These are phyloP conservation scores for Dionaea muscipula DNA, from an alignment of 179 eudicot genomes.

Conservation along the genomic window DNA sequence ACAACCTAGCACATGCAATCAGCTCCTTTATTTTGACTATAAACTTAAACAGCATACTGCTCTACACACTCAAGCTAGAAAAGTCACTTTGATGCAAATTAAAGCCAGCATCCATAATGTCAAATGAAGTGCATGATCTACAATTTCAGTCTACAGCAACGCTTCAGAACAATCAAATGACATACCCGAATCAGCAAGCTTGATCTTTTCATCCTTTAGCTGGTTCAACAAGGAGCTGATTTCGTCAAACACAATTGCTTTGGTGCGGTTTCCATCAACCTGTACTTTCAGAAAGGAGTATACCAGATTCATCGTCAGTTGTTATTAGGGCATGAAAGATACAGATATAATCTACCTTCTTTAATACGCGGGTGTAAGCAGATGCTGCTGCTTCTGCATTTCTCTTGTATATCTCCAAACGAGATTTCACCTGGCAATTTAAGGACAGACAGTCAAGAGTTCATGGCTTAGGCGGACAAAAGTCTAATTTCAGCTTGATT, in stretches of 20 bases:
- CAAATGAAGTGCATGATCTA: background rate
- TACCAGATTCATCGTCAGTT: constrained; percentile 3
- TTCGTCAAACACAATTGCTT: constrained; percentile 57
- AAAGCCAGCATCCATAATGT: background rate
- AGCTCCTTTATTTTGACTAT: too few relatives aligned
- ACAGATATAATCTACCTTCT: constrained; percentile 35
- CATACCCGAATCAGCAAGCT: constrained; percentile 33
- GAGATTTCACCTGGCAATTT: constrained; percentile 55
- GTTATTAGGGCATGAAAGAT: background rate
- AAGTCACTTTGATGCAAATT: background rate
- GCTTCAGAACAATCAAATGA: background rate
- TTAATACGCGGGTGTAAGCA: constrained; percentile 43
- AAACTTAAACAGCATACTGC: too few relatives aligned
- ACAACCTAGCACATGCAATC: too few relatives aligned
- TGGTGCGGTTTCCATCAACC: constrained; percentile 82
- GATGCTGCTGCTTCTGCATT: constrained; percentile 63
- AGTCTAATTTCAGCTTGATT: too few relatives aligned
- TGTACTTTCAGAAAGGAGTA: constrained; percentile 16
- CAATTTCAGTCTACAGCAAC: background rate
- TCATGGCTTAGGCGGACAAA: too few relatives aligned
- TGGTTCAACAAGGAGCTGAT: constrained; percentile 38
- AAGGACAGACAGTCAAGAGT: background rate
- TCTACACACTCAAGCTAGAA: too few relatives aligned
- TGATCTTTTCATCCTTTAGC: constrained; percentile 36
- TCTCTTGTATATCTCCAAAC: constrained; percentile 64